Evolutionary conservation across 345 rosid genomes (phyloP).

Genomic region (Salix dunnii): DNA sequence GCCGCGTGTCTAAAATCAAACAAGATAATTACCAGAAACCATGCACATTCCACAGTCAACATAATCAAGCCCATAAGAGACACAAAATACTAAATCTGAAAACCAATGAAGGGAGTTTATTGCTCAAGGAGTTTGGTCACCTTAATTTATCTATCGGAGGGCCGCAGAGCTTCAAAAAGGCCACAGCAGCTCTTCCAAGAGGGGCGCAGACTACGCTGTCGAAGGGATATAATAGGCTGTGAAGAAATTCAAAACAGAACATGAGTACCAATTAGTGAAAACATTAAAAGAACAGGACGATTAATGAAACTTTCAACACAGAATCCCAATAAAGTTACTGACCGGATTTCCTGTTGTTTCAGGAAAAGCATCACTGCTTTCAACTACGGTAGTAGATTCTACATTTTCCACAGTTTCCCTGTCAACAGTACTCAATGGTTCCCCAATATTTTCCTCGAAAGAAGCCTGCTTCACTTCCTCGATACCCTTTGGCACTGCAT

Average conservation of each 20-base stretch:
- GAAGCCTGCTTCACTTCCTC: slow-evolving; percentile 18
- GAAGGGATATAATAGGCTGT: slow-evolving; percentile 36
- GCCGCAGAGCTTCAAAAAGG: slow-evolving; percentile 51
- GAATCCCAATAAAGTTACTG: slow-evolving; percentile 4
- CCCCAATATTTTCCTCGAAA: slow-evolving; percentile 22
- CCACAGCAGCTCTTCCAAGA: slow-evolving; percentile 84
- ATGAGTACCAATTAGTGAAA: neutral
- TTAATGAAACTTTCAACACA: neutral
- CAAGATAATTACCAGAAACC: neutral
- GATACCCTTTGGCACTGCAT: slow-evolving; percentile 6
- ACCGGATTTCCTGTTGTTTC: slow-evolving; percentile 45
- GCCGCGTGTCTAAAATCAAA: neutral
- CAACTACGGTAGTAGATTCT: slow-evolving; percentile 17
- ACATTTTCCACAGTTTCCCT: slow-evolving; percentile 11
- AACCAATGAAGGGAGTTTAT: neutral
- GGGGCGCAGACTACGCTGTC: slow-evolving; percentile 19
- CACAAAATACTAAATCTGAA: neutral
- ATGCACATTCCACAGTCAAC: neutral
- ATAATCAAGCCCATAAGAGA: neutral
- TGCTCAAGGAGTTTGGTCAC: neutral
- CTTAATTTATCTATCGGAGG: slow-evolving; percentile 24
- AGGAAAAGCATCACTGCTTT: slow-evolving; percentile 22
- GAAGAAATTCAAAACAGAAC: neutral
- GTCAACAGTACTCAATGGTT: slow-evolving; percentile 31
- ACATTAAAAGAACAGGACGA: neutral